Percentiles rank a stretch among this genome's conserved stretches.
phyloP scores from a whole-genome alignment of 495 filamentous ascomycete genomes.

The Tuber magnatum region DNA sequence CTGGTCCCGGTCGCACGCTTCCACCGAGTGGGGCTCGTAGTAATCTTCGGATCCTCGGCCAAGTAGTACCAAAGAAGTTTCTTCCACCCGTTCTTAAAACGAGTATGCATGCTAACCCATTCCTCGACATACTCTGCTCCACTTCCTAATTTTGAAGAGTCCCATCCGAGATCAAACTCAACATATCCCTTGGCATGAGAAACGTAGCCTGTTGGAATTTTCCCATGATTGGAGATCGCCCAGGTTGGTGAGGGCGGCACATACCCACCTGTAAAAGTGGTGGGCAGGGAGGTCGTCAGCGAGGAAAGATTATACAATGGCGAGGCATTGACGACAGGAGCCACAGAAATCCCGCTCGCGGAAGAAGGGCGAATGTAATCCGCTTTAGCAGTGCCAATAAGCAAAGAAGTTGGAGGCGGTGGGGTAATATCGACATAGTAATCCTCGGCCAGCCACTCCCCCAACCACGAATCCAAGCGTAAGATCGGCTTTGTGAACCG shows the following conservation, averaged over 20 bases:
- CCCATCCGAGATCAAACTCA: slow-evolving; percentile 86
- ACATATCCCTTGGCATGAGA: slow-evolving; percentile 83
- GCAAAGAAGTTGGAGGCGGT: slow-evolving; percentile 73
- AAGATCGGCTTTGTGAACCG: slow-evolving; percentile 53
- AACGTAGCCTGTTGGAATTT: slow-evolving; percentile 81
- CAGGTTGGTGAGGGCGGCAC: slow-evolving; percentile 71
- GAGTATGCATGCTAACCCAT: slow-evolving; percentile 88
- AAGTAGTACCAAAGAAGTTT: slow-evolving; percentile 76
- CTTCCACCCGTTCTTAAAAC: slow-evolving; percentile 70
- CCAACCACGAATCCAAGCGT: slow-evolving; percentile 83
- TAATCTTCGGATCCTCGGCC: slow-evolving; percentile 45
- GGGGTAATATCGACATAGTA: slow-evolving; percentile 91
- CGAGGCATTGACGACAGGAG: slow-evolving; percentile 12
- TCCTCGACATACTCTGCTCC: slow-evolving; percentile 87
- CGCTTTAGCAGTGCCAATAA: slow-evolving; percentile 80
- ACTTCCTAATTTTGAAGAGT: slow-evolving; percentile 85
- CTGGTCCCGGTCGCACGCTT: slow-evolving; percentile 23
- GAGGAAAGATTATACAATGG: slow-evolving; percentile 31
- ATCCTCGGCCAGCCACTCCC: slow-evolving; percentile 88
- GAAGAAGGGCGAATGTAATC: slow-evolving; percentile 36
- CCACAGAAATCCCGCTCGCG: slow-evolving; percentile 1
- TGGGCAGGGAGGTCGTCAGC: slow-evolving; percentile 20
- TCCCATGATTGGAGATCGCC: slow-evolving; percentile 67
- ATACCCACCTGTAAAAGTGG: slow-evolving; percentile 48
- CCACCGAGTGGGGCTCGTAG: slow-evolving; percentile 42